These are phyloP conservation scores for Ceratocystiopsis brevicomis DNA, from an alignment of 2,329 filamentous ascomycete species.

Conservation along the genomic window DNA sequence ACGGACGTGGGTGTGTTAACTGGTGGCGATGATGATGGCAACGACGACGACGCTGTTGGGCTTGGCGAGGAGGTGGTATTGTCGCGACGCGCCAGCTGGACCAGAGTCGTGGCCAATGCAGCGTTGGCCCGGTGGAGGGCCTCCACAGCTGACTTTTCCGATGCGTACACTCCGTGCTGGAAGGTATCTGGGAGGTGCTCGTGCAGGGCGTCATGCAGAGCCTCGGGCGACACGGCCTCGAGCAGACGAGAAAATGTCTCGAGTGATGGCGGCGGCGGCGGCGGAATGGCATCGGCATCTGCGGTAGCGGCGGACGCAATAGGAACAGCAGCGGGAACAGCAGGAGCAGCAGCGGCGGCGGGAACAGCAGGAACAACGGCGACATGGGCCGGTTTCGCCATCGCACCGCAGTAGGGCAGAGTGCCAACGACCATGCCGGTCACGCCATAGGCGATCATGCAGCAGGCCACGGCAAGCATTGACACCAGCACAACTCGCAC, in stretches of 20 bases:
- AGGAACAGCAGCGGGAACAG: too few species aligned
- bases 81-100: conserved; percentile 46
- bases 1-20: conserved; percentile 10
- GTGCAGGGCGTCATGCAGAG: conserved; percentile 49
- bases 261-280: background rate
- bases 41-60: conserved; percentile 10
- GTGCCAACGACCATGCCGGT: background rate
- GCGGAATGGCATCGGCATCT: background rate
- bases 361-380: background rate
- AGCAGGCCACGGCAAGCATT: background rate
- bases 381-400: too few species aligned
- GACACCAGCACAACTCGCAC: background rate
- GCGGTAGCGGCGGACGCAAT: background rate
- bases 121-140: conserved; percentile 42
- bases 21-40: conserved; percentile 8
- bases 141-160: conserved; percentile 44
- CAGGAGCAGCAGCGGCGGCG: background rate
- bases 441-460: background rate
- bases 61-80: conserved; percentile 15
- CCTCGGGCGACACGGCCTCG: conserved; percentile 11
- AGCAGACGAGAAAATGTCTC: conserved; percentile 9
- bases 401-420: too few species aligned
- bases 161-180: conserved; percentile 48
- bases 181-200: conserved; percentile 42
- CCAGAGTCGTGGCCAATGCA: conserved; percentile 40